Conservation (phyloP, 306 rosid genomes). For the Castanopsis chinensis region DNA sequence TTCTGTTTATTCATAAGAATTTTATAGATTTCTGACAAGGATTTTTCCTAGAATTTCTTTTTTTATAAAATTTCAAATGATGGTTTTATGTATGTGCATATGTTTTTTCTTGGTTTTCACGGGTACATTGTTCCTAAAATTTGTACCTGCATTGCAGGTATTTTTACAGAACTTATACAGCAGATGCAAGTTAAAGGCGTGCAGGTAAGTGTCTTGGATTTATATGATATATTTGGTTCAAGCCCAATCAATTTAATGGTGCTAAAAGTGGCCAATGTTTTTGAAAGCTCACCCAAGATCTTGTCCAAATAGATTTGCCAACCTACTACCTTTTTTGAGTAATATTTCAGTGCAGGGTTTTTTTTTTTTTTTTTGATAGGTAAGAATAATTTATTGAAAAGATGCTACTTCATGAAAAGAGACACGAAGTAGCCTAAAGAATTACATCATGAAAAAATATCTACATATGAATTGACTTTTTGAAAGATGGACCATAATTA, state of each 20-base stretch:
- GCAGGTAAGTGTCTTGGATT: slow-evolving; percentile 51
- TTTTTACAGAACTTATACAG: slow-evolving; percentile 93
- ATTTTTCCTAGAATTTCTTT: background rate
- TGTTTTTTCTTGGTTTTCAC: background rate
- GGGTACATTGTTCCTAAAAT: slow-evolving; percentile 12
- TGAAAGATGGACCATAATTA: too few species aligned
- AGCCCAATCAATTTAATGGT: too few species aligned
- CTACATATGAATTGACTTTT: too few species aligned
- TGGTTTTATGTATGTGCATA: background rate
- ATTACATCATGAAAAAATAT: too few species aligned
- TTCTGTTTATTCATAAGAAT: background rate
- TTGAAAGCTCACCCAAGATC: background rate
- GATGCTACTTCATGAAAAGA: too few species aligned
- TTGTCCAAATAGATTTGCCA: background rate
- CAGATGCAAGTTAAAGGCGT: slow-evolving; percentile 99
- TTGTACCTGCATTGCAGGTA: slow-evolving; percentile 52
- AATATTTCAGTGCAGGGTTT: background rate
- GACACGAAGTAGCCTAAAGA: too few species aligned
- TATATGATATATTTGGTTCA: background rate
- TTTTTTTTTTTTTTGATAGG: too few species aligned
- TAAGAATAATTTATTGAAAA: too few species aligned
- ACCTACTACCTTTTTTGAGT: background rate
- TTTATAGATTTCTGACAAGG: background rate
- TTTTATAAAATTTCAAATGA: background rate
- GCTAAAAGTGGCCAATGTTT: too few species aligned